Base-by-base conservation (phyloP, 768 basidiomycete species). In the Rhodotorula taiwanensis region DNA sequence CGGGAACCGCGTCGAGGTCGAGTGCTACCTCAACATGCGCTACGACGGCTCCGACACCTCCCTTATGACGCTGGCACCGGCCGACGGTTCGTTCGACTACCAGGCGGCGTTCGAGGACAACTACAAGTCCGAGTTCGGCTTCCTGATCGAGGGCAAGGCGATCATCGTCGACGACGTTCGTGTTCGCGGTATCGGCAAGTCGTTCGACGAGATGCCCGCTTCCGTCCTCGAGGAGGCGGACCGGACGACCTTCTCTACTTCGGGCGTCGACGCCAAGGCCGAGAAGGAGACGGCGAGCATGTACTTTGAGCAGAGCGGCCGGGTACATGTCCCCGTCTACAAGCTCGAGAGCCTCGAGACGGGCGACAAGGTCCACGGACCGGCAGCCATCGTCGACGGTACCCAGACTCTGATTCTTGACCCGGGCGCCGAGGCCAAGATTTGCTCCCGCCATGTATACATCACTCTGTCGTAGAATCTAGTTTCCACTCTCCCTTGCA, bases 21-120 rank as follows among this genome's bases (percentile, higher is more conserved):
- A 94, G 74, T 81, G 86, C 27, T 86, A 73, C 54, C 71, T 76
- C 52, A 75, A 76, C 58, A 71, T 74, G 70, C 72, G 76, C 42
- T 93, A 92, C 69, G 87, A 92, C 52, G 91, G 91, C 5, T 92
- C 89, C 0, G 91, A 94, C 76, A 98, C 94, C 0, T 82, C 91
- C 21, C 75, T 97, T 69, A 94, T 97, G 89, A 83, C 91, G 16
- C 77, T 89, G 18, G 66, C 62, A 23, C 65, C 70, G 27, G 44
- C 61, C 2, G 64, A 70, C 20, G 68, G 79, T 27, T 67, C 74
- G 13, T 84, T 85, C 65, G 86, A 91, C 75, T 92, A 87, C 73
- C 85, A 85, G 69, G 80, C 79, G 4, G 88, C 85, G 15, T 98
- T 95, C 79, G 84, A 82, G 73, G 78, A 83, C 54, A 81, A 82